These are phyloP conservation scores for Dianthus caryophyllus DNA, from an alignment of 148 eudicot genomes.

Conservation along the genomic window DNA sequence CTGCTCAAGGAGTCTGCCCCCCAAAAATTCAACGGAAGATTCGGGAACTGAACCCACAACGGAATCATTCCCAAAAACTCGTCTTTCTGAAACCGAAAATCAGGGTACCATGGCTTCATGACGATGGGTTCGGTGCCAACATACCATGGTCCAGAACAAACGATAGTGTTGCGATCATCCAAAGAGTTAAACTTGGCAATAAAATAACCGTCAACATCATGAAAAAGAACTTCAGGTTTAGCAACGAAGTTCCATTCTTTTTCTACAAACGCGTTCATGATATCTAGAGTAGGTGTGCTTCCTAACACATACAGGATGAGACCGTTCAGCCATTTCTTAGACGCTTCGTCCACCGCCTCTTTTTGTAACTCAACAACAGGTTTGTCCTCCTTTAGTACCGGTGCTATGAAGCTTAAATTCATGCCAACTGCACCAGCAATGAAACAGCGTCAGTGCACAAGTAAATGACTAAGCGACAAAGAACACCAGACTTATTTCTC, in stretches of 20 bases:
- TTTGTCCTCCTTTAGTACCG: background rate
- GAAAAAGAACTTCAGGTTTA: background rate
- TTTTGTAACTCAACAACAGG: background rate
- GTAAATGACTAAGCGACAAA: no score
- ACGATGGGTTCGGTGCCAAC: background rate
- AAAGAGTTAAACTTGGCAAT: background rate
- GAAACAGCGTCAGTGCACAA: no score
- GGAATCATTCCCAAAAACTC: background rate
- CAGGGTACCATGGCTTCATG: slow-evolving; percentile 4
- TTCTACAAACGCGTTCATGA: background rate
- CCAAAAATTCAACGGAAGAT: slow-evolving; percentile 8
- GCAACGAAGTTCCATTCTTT: slow-evolving; percentile 2
- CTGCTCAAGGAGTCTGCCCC: slow-evolving; percentile 8
- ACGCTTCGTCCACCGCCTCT: background rate
- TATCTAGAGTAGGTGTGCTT: background rate
- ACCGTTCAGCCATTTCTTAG: background rate
- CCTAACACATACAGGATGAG: slow-evolving; percentile 1
- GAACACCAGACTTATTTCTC: no score
- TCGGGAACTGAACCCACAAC: slow-evolving; percentile 8
- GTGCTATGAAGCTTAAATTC: slow-evolving; percentile 14
- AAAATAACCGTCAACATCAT: slow-evolving; percentile 1
- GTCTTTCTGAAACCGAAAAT: background rate
- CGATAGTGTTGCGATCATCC: background rate
- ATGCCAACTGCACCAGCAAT: slow-evolving; percentile 6
- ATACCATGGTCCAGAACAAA: slow-evolving; percentile 7